Evolutionary conservation across 345 rosid genomes (phyloP), one percentile per base, ranked within the genome.

Genomic region (Eutrema japonicum): DNA sequence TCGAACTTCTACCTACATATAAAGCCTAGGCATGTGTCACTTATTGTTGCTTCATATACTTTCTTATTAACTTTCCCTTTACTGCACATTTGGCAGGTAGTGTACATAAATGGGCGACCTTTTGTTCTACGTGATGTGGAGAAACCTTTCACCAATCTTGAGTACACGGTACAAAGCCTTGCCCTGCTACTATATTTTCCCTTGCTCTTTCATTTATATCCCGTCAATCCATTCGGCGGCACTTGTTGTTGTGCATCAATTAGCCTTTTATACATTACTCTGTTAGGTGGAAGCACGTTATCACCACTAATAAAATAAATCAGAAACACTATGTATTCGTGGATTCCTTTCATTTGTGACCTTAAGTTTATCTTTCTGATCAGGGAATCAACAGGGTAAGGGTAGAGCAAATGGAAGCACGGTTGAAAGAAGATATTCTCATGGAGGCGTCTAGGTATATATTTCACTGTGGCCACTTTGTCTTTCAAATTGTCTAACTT

Each of bases 131-230:
- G 98, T 64, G 98, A 94, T 75, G 97, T 85, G 14, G 96, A 87
- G 83, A 91, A 91, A 75, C 98, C 98, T 42, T 88, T 89, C 81
- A 88, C 98, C 73, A 94, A 94, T 83, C 98, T 94, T n/a, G 98
- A 91, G 69, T 91, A 88, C 78, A 94, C 96, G 83, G 97, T 94
- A 87, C 64, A 54, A 46, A 45, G 13, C 61, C 70, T 77, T 55
- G 12, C 42, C 51, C 59, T 58, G 2, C 35, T 54, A 29, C 36
- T 29, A 10, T 30, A 6, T n/a, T 59, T 38, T 67, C 35, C 18
- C 58, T 42, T 40, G 54, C 10, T 53, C 49, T 16, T 72, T 72
- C 6, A 9, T 51, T 38, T 37, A 6, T 27, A 4, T 38, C 10
- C 8, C 0, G 2, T 36, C 42, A 30, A 2, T 41, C 45, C 16